Base-by-base conservation (phyloP, 768 basidiomycete genomes). In the Hericium coralloides region DNA sequence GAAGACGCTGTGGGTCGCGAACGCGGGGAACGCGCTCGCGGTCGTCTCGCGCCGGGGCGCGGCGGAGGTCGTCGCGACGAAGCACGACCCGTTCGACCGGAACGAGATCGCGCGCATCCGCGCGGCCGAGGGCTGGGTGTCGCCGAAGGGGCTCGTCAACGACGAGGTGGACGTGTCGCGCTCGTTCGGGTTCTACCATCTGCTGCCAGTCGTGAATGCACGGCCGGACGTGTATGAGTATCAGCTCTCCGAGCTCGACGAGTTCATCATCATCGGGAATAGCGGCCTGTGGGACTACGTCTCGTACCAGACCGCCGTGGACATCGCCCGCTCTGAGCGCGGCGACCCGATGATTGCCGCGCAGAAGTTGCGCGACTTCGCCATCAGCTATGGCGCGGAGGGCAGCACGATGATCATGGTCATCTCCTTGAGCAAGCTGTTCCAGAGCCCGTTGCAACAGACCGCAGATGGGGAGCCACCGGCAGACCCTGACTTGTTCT, bases 371-470 rank as follows among this genome's bases (percentile, higher is more conserved):
- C 82, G 97, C 50, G 97, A 99, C 68, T 90, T 98, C 60, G 93
- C 97, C 8, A 91, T 99, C 66, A 92, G 92, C 63, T 98, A 98
- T 70, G 97, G 97, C 2, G 92, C 94, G 17, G 85, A 89, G 55
- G 92, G 91, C 14, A 90, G 85, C 59, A 89, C 87, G 50, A 98
- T 98, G 94, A 94, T 98, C 72, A 98, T 98, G 95, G 93, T 98
- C 38, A 82, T 98, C 63, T 82, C 82, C 52, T 76, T 97, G 20
- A 82, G 80, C 9, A 92, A 91, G 66, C 74, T 95, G 36, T 90
- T 94, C 74, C 49, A 61, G 52, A 56, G 68, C n/a, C 74, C 80
- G 26, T 71, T 74, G 1, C 74, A 77, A 39, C 79, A 79, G 47
- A 31, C 31, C 31, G 74, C 59, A 52, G 71, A 74, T n/a, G 63